These are phyloP conservation scores for Yamadazyma jaroonii DNA, from an alignment of 1,139 yeast genomes.

Conservation along the genomic window DNA sequence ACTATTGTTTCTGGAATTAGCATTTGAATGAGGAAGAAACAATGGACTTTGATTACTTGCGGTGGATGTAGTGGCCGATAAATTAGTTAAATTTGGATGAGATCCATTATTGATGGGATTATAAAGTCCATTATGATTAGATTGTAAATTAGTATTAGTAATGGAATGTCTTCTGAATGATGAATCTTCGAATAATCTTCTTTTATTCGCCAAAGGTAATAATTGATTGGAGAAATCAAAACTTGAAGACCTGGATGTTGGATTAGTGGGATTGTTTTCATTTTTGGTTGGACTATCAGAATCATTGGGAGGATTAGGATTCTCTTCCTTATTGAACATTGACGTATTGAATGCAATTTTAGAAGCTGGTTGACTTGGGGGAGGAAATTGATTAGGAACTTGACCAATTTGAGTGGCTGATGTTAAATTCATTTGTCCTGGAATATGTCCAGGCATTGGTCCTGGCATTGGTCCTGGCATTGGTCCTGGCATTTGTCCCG, in stretches of 20 bases:
- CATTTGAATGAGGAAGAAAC: conserved; percentile 24
- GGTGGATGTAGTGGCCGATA: conserved; percentile 8
- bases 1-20: conserved; percentile 36
- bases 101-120: conserved; percentile 13
- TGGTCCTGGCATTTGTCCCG: conserved; percentile 3
- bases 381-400: conserved; percentile 2
- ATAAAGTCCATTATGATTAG: neutral
- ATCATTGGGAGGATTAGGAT: conserved; percentile 7
- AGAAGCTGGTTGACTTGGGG: conserved; percentile 13
- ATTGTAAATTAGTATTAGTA: conserved; percentile 18
- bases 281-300: conserved; percentile 10
- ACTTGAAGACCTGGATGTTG: conserved; percentile 28
- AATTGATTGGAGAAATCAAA: conserved; percentile 25
- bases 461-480: conserved; percentile 6
- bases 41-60: conserved; percentile 16
- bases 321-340: conserved; percentile 27
- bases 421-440: neutral
- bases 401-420: neutral
- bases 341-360: conserved; percentile 37
- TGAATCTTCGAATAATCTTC: conserved; percentile 29
- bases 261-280: neutral
- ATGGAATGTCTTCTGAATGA: conserved; percentile 25
- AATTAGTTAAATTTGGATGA: conserved; percentile 10
- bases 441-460: neutral
- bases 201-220: conserved; percentile 24